A percentile compares a stretch with the other conserved stretches of the same genome.
Conservation (phyloP, 106 monocot genomes). For the Apostasia ramifera region DNA sequence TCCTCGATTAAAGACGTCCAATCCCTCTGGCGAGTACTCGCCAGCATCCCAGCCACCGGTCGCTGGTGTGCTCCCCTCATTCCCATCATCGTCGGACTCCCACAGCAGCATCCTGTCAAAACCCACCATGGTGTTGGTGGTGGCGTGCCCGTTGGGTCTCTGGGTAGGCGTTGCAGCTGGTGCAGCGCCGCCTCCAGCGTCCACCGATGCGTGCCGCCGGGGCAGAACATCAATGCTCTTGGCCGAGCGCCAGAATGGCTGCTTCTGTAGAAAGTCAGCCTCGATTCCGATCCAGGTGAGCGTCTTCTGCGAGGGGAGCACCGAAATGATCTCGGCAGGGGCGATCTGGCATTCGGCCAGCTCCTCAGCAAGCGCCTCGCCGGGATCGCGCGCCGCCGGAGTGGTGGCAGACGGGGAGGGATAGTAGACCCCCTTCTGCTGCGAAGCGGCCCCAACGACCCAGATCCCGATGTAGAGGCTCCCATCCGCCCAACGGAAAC, state of each 20-base stretch:
- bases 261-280: slow-evolving; percentile 17
- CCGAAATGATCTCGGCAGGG: slow-evolving; percentile 36
- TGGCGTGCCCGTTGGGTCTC: slow-evolving; percentile 7
- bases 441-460: slow-evolving; percentile 6
- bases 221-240: slow-evolving; percentile 2
- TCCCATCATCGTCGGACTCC: slow-evolving; percentile 14
- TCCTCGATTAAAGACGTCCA: not conserved
- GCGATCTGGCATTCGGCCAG: slow-evolving; percentile 35
- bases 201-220: slow-evolving; percentile 10
- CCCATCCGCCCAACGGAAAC: slow-evolving; percentile 62
- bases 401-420: slow-evolving; percentile 15
- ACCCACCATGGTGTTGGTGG: slow-evolving; percentile 13
- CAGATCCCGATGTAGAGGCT: slow-evolving; percentile 44
- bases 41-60: not conserved
- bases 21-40: not conserved
- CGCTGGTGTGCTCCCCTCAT: not conserved
- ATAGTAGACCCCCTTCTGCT: slow-evolving; percentile 39
- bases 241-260: slow-evolving; percentile 17
- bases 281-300: slow-evolving; percentile 33
- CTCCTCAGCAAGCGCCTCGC: slow-evolving; percentile 25
- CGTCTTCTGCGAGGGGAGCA: slow-evolving; percentile 69
- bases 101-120: slow-evolving; percentile 5
- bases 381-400: slow-evolving; percentile 30
- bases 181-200: not conserved
- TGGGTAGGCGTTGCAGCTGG: not conserved